Evolutionary conservation across 305 asterid genomes (phyloP).

Genomic region (Solanum chacoense): DNA sequence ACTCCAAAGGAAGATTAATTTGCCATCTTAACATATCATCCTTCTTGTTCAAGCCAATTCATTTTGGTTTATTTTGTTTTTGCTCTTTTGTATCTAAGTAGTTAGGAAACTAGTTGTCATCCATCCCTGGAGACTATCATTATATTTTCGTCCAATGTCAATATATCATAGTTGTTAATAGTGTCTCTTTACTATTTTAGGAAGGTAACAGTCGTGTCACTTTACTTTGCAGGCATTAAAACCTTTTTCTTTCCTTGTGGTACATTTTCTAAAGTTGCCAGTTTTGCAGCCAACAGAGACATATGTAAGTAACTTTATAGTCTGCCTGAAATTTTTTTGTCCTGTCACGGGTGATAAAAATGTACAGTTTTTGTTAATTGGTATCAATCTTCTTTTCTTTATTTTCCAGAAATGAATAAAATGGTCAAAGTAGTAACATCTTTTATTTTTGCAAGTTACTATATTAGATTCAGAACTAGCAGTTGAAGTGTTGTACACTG

Average conservation of each 20-base stretch:
- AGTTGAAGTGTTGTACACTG: background rate
- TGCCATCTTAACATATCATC: background rate
- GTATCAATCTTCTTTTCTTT: background rate
- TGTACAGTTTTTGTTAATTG: background rate
- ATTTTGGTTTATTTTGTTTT: background rate
- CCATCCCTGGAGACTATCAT: background rate
- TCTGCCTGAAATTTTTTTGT: background rate
- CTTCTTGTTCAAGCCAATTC: background rate
- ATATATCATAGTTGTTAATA: background rate
- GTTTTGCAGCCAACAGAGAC: constrained; percentile 47
- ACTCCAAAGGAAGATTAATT: background rate
- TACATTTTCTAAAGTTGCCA: constrained; percentile 62
- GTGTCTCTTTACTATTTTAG: background rate
- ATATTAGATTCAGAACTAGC: background rate
- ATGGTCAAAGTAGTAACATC: background rate
- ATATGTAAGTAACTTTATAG: constrained; percentile 45
- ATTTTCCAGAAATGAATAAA: background rate
- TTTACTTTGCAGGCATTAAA: constrained; percentile 51
- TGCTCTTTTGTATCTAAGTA: background rate
- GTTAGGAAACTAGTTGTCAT: background rate
- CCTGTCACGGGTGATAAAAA: background rate
- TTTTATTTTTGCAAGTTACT: background rate
- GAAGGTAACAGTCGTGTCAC: background rate
- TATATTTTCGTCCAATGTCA: background rate
- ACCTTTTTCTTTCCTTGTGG: constrained; percentile 70